These are phyloP conservation scores for Phytophthora sp. DNA, from an alignment of 352 stramenopile genomes.

Conservation along the genomic window DNA sequence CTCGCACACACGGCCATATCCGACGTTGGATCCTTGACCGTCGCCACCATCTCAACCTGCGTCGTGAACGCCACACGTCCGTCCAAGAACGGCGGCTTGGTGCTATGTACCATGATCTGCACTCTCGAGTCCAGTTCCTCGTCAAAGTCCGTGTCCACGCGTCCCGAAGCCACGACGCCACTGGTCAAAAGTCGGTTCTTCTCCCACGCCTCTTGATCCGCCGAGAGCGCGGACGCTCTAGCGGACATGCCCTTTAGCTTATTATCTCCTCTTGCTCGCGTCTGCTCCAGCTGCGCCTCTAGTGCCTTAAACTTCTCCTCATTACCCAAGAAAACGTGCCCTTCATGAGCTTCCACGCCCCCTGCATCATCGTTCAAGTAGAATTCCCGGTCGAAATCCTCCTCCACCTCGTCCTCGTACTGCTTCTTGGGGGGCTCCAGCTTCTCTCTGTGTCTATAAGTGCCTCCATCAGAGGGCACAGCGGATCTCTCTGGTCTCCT, in stretches of 20 bases:
- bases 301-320: conserved; percentile 90
- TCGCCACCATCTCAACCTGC: conserved; percentile 95
- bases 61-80: conserved; percentile 95
- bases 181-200: conserved; percentile 96
- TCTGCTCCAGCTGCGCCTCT: conserved; percentile 90
- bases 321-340: conserved; percentile 92
- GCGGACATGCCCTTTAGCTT: conserved; percentile 92
- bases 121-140: conserved; percentile 95
- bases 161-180: conserved; percentile 87
- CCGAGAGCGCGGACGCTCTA: conserved; percentile 91
- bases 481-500: not conserved
- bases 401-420: conserved; percentile 85
- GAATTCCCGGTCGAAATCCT: conserved; percentile 95
- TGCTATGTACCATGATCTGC: conserved; percentile 97
- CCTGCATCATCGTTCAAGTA: conserved; percentile 94
- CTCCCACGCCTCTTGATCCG: conserved; percentile 99
- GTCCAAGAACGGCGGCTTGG: conserved; percentile 97
- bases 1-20: conserved; percentile 96
- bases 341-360: conserved; percentile 58
- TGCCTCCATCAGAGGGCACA: not conserved
- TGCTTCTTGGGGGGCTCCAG: conserved; percentile 68
- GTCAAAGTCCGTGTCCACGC: conserved; percentile 88
- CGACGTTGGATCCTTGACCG: conserved; percentile 94
- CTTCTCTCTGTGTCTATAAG: conserved; percentile 9
- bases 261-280: conserved; percentile 77